Evolutionary conservation across 2,329 filamentous ascomycete genomes (phyloP), one percentile per base, ranked within the genome.

Genomic region (Magnaporthiopsis rhizophila): DNA sequence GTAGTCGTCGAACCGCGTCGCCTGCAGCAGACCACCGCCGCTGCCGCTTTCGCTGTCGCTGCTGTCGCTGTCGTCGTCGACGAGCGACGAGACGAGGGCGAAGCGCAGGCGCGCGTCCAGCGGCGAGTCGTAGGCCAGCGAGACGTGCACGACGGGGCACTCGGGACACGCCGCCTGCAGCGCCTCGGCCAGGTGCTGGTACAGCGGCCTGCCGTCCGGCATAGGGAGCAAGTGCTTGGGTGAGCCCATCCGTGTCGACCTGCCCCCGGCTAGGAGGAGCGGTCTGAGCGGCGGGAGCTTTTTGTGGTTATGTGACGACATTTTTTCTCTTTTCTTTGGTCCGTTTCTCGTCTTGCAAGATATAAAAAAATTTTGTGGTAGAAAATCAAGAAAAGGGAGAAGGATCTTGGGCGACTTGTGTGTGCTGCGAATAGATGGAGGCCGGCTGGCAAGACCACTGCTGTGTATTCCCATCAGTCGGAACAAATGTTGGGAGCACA

Each of bases 261-360:
- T 66, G 32, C 72, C 74, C n/a, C 73, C 72, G 13, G 70, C 73
- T 3, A 76, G 69, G 6, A 76, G 64, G 30, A 77, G 70, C 18
- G 72, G 69, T 56, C 69, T 70, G 64, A 66, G 45, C 45, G 45
- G 21, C 11, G 18, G 45, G 45, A 21, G 45, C 6, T 50, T 50
- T 7, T 50, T 21, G 45, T 50, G 45, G 45, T 50, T 15, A 2
- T 50, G 45, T n/a, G 21, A 50, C 18, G 45, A 50, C 45, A 50
- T 50, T 18, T 50, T 18, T 34, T 36, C 12, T 36, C 34, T 36
- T 36, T 12, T 36, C 11, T 12, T 36, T 36, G 3, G 30, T 32
- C 8, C 8, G 3, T 32, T 34, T 9, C 11, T 2, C 18, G 5
- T 45, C 38, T 45, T 15, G 12, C 38, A 18, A 45, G 12, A 7